Evolutionary conservation across 2,329 filamentous ascomycete species (phyloP).

Genomic region (Zasmidium citrigriseum): DNA sequence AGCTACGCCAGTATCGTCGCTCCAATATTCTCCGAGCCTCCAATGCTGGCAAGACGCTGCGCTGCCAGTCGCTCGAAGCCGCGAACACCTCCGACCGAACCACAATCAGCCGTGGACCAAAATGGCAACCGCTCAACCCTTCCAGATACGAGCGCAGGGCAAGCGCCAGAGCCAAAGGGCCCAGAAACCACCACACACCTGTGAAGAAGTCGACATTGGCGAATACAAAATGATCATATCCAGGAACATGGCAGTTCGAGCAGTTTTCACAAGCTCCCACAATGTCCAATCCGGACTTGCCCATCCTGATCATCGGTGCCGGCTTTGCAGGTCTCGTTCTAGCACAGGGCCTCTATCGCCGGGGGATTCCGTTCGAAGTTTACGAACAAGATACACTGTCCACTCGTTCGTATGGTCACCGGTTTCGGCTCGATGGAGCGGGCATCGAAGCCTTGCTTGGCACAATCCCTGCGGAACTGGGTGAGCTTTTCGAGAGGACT

Average conservation of each 20-base stretch:
- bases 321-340: slow-evolving; percentile 29
- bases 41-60: too few relatives aligned
- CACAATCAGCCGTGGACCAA: neutral
- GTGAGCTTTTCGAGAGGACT: neutral
- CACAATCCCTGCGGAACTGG: slow-evolving; percentile 3
- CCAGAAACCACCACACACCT: neutral
- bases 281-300: too few relatives aligned
- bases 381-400: slow-evolving; percentile 23
- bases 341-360: slow-evolving; percentile 28
- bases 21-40: too few relatives aligned
- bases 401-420: neutral
- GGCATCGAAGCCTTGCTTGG: slow-evolving; percentile 3
- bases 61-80: too few relatives aligned
- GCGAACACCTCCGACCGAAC: too few relatives aligned
- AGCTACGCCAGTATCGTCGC: too few relatives aligned
- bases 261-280: too few relatives aligned
- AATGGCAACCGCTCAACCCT: neutral
- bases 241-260: neutral
- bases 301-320: slow-evolving; percentile 30
- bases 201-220: neutral
- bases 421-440: neutral
- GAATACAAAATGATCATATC: neutral
- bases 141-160: neutral
- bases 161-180: neutral
- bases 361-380: slow-evolving; percentile 22